Evolutionary conservation across 2,329 filamentous ascomycete genomes (phyloP).

Genomic region (Colletotrichum gigasporum): DNA sequence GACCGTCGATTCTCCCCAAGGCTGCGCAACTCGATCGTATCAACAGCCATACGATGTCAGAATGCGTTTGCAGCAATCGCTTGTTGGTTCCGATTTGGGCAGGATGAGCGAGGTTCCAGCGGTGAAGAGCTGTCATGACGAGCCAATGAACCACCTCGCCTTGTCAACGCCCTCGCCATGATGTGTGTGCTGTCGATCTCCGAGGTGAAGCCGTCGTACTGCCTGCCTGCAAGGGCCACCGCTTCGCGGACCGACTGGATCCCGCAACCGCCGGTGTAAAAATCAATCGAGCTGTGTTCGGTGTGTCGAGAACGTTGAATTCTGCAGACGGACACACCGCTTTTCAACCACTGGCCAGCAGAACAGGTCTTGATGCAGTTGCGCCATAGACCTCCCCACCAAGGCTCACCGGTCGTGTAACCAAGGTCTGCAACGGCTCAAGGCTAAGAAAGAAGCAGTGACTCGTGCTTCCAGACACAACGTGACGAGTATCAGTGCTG

Average conservation of each 20-base stretch:
- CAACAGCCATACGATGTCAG: not conserved
- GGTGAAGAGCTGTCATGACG: not conserved
- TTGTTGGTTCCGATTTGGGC: not conserved
- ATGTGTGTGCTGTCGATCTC: not conserved
- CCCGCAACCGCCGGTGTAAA: not conserved
- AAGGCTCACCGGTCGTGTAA: not conserved
- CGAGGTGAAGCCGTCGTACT: slow-evolving; percentile 22
- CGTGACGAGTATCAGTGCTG: not conserved
- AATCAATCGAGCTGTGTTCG: not conserved
- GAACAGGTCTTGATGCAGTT: not conserved
- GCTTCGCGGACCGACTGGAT: not conserved
- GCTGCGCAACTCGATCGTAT: not conserved
- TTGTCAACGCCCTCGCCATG: too few relatives aligned
- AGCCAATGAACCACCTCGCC: not conserved
- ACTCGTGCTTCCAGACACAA: not conserved
- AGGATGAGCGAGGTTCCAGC: not conserved
- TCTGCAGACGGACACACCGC: slow-evolving; percentile 1
- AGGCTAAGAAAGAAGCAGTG: not conserved
- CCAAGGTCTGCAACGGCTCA: not conserved
- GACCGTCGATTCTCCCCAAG: not conserved
- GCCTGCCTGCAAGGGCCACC: not conserved
- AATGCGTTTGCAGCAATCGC: too few relatives aligned
- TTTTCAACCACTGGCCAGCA: not conserved
- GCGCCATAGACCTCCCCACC: not conserved
- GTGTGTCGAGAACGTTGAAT: not conserved